phyloP scores from a whole-genome alignment of 768 basidiomycete species.

The Mycena latifolia region DNA sequence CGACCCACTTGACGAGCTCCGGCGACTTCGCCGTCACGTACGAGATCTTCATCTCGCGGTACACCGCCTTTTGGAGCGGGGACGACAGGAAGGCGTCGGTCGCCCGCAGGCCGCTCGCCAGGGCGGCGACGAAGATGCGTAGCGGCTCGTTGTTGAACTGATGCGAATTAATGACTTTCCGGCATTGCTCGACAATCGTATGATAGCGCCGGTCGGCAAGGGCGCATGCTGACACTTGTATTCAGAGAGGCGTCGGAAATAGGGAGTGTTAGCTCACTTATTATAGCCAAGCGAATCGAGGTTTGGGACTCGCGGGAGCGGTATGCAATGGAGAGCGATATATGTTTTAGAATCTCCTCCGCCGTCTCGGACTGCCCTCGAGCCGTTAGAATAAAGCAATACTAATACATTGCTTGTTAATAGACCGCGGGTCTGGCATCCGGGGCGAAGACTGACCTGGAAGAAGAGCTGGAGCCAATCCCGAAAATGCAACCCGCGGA shows the following conservation, averaged over 20 bases:
- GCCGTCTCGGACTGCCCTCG: constrained; percentile 75
- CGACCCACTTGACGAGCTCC: constrained; percentile 73
- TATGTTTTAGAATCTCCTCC: constrained; percentile 82
- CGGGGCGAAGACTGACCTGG: constrained; percentile 64
- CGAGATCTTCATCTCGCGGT: constrained; percentile 81
- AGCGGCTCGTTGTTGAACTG: constrained; percentile 93
- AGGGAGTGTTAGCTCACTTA: constrained; percentile 79
- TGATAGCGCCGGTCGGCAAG: constrained; percentile 66
- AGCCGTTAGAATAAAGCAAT: constrained; percentile 77
- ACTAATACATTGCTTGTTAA: constrained; percentile 59
- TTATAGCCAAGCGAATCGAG: constrained; percentile 80
- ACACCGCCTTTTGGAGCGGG: constrained; percentile 86
- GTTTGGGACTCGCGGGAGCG: constrained; percentile 72
- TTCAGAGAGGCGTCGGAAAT: constrained; percentile 11
- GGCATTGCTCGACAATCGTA: constrained; percentile 77
- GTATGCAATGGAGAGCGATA: constrained; percentile 81
- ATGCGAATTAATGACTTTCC: constrained; percentile 78
- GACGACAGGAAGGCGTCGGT: constrained; percentile 84
- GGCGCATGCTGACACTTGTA: constrained; percentile 71
- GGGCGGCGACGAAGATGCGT: constrained; percentile 78
- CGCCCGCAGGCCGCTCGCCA: constrained; percentile 78
- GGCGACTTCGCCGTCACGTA: constrained; percentile 77
- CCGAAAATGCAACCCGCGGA: constrained; percentile 85
- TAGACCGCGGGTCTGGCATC: neutral
- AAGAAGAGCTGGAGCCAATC: constrained; percentile 90